Conservation (phyloP, 495 filamentous ascomycete species). For the Annulohypoxylon maeteangense region DNA sequence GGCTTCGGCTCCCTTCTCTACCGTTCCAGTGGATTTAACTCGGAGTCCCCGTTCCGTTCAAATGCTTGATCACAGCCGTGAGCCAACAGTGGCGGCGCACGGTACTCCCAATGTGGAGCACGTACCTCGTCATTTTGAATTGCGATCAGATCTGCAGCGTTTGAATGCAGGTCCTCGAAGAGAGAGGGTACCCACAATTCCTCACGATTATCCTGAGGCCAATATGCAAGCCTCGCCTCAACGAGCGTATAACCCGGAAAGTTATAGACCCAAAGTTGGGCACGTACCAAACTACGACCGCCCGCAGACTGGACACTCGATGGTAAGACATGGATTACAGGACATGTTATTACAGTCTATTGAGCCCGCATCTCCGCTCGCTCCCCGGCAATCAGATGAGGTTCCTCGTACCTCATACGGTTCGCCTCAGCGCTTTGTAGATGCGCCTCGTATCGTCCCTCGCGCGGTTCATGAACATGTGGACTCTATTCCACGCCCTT, state of each 20-base stretch:
- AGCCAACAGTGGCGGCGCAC: constrained; percentile 29
- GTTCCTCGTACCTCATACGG: constrained; percentile 22
- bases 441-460: constrained; percentile 33
- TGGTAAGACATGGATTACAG: constrained; percentile 40
- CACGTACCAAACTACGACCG: constrained; percentile 22
- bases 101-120: constrained; percentile 32
- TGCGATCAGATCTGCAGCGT: constrained; percentile 24
- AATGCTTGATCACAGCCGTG: constrained; percentile 33
- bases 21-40: constrained; percentile 33
- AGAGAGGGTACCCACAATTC: constrained; percentile 10
- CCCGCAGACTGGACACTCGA: constrained; percentile 30
- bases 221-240: constrained; percentile 23
- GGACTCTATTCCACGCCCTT: constrained; percentile 22
- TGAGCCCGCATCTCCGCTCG: constrained; percentile 43
- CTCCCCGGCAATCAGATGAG: constrained; percentile 11
- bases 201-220: constrained; percentile 12
- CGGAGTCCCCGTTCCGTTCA: constrained; percentile 38
- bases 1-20: constrained; percentile 20
- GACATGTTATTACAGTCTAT: constrained; percentile 48
- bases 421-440: constrained; percentile 32
- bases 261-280: constrained; percentile 49
- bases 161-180: constrained; percentile 14
- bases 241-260: constrained; percentile 32
- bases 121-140: constrained; percentile 23
- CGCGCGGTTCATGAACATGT: constrained; percentile 30